Evolutionary conservation across 306 rosid species (phyloP).

Genomic region (Sphenostylis stenocarpa): DNA sequence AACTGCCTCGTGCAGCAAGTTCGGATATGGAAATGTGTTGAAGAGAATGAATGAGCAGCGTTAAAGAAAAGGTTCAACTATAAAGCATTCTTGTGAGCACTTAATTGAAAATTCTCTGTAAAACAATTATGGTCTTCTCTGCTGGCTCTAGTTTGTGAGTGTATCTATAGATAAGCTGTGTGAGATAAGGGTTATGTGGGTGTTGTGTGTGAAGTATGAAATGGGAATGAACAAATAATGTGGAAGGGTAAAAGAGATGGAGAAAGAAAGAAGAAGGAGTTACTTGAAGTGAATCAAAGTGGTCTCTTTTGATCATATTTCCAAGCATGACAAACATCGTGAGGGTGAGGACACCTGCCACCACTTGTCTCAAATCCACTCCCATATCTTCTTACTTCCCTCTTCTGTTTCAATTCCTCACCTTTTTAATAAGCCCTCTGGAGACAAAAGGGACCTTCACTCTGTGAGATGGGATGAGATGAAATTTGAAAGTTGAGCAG

Average conservation of each 20-base stretch:
- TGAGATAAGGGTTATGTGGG: too few species aligned
- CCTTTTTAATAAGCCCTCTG: neutral
- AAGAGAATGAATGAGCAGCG: neutral
- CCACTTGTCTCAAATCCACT: constrained; percentile 87
- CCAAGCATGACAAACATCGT: constrained; percentile 92
- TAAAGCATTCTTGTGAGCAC: neutral
- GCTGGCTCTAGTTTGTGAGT: neutral
- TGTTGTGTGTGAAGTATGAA: neutral
- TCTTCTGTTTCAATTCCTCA: neutral
- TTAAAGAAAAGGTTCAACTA: neutral
- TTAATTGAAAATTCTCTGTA: neutral
- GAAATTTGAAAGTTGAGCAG: neutral
- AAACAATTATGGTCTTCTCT: neutral
- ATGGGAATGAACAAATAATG: neutral
- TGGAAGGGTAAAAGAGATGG: neutral
- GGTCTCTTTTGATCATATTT: constrained; percentile 83
- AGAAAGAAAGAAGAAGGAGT: neutral
- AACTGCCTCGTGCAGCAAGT: neutral
- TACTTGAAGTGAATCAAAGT: constrained; percentile 67
- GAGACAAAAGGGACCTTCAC: neutral
- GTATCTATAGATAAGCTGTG: neutral
- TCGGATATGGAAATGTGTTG: neutral
- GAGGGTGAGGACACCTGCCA: constrained; percentile 72
- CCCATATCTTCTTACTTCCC: constrained; percentile 44
- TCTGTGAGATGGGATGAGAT: neutral